Base-by-base conservation (phyloP, 192 early-diverging fungal genomes). In the Spizellomyces sp. region DNA sequence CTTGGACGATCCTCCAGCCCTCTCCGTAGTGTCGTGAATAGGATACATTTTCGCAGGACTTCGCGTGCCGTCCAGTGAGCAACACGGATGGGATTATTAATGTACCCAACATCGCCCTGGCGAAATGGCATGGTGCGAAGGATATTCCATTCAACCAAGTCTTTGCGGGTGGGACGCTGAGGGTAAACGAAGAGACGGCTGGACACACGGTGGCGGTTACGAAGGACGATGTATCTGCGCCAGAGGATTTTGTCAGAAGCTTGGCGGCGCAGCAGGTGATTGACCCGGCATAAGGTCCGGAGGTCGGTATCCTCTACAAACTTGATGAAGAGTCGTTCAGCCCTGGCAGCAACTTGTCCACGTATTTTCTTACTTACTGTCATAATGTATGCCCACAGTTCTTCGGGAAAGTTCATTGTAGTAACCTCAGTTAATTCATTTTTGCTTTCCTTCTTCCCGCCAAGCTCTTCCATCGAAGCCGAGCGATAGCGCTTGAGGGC, bases 281-380 rank as follows among this genome's bases (percentile, higher is more conserved):
- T 42, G 45, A 66, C 62, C 21, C 43, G n/a, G 22, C 22, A 46
- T 5, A 75, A 54, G 60, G 67, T 71, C n/a, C 68, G 74, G 48
- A 75, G 68, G 62, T 75, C 74, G 36, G 44, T 55, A 61, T 75
- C 74, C 50, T 75, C 74, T 42, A 71, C 67, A 62, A 75, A 75
- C 74, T 75, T 21, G 8, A 45, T 8, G 22, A 52, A 41, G 21
- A 50, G 21, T 50, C 6, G 44, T 36, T 57, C 6, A 41, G 12
- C 44, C 15, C 17, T 14, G 27, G 42, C 14, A 45, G 36, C 19
- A 57, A 50, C 36, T 14, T 42, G n/a, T 36, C 19, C 68, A 43
- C 5, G 47, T 42, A 19, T 43, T 10, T 9, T 1, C 27, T 12
- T 7, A 61, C 58, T 61, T 61, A 61, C 68, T 4, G 68, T 61